Evolutionary conservation across 140 eudicot genomes (phyloP), one percentile per base, ranked within the genome.

Genomic region (Senecio squalidus): DNA sequence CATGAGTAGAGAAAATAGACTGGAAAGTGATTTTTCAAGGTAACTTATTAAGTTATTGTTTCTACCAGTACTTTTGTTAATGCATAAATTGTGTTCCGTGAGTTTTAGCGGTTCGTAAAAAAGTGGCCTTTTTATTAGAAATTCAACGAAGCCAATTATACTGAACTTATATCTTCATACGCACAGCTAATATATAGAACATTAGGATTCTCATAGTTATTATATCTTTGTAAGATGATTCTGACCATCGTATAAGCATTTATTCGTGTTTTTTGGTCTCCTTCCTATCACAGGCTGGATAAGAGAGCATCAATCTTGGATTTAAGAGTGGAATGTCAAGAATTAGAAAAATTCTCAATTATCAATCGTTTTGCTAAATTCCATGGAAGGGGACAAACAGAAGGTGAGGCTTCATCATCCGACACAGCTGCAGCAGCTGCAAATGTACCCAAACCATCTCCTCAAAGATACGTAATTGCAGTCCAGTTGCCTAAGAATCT

Each of bases 301-400:
- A 80, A 78, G 72, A 74, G 78, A 52, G 70, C 83, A 45, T 85
- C 95, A 44, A 57, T 85, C 9, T 67, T 78, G 75, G 97, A 89
- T 80, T 69, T 89, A 58, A 80, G 84, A 76, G 69, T 85, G 60
- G 97, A 85, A 61, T 71, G 75, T 57, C 94, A 82, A 77, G 97
- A 89, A 64, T 28, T 85, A 7, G 97, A 89, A 71, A 85, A 81
- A 66, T 82, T 85, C 14, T 78, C 94, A 4, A 73, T 85, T 26
- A 82, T 89, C 62, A 85, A 89, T 17, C 83, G 95, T 21, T 89
- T 85, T 65, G 97, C 94, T 1, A 85, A 53, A 67, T 89, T 80
- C 36, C 97, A 89, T 72, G 93, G 97, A 16, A 75, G 97, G 60
- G 84, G 80, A 17, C 89, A 80, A 80, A 24, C 73, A 46, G 95